Percentiles rank a stretch among this genome's conserved stretches.
These are phyloP conservation scores for Fusarium succisae DNA, from an alignment of 2,329 filamentous ascomycete genomes.

Conservation along the genomic window DNA sequence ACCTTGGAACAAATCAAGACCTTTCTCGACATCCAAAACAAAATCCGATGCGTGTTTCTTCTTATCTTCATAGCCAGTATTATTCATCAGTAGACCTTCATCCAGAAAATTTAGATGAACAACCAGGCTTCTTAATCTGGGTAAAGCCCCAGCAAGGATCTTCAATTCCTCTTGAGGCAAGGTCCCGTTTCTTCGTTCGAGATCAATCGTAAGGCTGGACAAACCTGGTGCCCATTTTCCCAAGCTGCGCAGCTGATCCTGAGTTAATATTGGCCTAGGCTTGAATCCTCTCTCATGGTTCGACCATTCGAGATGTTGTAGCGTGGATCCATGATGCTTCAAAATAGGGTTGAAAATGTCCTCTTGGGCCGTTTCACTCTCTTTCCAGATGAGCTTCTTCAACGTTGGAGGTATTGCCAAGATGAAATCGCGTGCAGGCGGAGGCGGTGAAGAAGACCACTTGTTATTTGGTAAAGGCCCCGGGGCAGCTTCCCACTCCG, in stretches of 20 bases:
- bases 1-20: background rate
- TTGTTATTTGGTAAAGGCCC: background rate
- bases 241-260: background rate
- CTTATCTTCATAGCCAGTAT: accelerated
- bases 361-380: background rate
- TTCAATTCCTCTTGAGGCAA: slow-evolving; percentile 2
- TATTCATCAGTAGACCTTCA: background rate
- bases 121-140: background rate
- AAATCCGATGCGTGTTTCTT: background rate
- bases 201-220: background rate
- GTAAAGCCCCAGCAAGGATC: background rate
- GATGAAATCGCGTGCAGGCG: slow-evolving; percentile 1
- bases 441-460: background rate
- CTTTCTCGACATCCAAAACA: background rate
- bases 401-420: background rate
- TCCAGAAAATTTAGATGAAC: slow-evolving; percentile 2
- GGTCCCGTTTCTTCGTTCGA: background rate
- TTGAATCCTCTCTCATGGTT: background rate
- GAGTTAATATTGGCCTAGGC: background rate
- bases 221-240: background rate
- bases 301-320: slow-evolving; percentile 15
- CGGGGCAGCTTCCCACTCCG: background rate
- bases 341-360: slow-evolving; percentile 1
- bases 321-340: background rate
- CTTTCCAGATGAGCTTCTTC: background rate